Percentiles rank a stretch among this genome's conserved stretches.
phyloP scores from a whole-genome alignment of 208 protist genomes.

The Trypanosoma caninum region DNA sequence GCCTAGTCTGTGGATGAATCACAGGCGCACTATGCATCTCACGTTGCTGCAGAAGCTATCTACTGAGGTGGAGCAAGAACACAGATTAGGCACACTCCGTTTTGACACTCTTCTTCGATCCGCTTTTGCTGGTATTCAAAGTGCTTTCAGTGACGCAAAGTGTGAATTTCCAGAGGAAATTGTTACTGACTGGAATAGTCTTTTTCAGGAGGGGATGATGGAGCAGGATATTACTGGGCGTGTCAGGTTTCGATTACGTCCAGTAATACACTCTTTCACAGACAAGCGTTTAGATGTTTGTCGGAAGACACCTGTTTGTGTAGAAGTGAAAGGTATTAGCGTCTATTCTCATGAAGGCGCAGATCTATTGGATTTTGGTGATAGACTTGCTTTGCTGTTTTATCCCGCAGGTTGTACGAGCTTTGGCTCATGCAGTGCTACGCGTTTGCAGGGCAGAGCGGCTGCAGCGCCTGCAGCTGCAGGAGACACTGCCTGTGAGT shows the following conservation, averaged over 20 bases:
- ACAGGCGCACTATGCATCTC: not conserved
- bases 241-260: not conserved
- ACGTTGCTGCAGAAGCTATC: constrained; percentile 15
- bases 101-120: constrained; percentile 12
- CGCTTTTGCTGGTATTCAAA: not conserved
- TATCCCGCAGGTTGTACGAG: not conserved
- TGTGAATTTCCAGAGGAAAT: not conserved
- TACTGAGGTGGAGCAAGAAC: not conserved
- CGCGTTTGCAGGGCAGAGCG: not conserved
- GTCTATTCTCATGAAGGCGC: not conserved
- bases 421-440: constrained; percentile 3
- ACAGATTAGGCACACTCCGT: constrained; percentile 8
- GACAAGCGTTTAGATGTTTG: not conserved
- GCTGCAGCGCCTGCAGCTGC: not conserved
- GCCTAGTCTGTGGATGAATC: constrained; percentile 11
- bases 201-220: not conserved
- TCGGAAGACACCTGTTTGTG: constrained; percentile 13
- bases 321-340: constrained; percentile 11
- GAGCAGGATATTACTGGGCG: not conserved
- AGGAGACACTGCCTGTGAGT: not conserved
- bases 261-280: not conserved
- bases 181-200: constrained; percentile 7
- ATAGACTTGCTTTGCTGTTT: constrained; percentile 8
- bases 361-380: not conserved
- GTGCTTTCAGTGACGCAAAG: not conserved